Conservation (phyloP, 192 early-diverging fungal genomes). For the Spinellus fusiger region DNA sequence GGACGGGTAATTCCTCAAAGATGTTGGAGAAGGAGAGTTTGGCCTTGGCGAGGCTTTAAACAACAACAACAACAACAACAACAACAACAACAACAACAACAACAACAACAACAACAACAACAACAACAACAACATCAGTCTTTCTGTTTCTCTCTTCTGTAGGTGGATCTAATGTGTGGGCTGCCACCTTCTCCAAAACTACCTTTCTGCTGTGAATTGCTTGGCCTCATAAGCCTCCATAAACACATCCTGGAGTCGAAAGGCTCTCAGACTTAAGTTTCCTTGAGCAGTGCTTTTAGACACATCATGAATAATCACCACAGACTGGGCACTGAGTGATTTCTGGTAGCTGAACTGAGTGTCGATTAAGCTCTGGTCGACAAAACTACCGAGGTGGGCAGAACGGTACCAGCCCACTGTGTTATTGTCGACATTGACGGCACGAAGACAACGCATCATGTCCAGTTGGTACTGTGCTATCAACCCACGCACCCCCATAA, state of each 20-base stretch:
- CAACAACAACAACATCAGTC: too few relatives aligned
- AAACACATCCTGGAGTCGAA: constrained; percentile 81
- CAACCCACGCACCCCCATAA: too few relatives aligned
- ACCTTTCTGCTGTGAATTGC: constrained; percentile 81
- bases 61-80: neutral
- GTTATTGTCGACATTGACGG: constrained; percentile 94
- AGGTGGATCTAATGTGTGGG: too few relatives aligned
- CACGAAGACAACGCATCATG: constrained; percentile 89
- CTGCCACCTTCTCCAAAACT: too few relatives aligned
- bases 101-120: too few relatives aligned
- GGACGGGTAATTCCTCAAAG: too few relatives aligned
- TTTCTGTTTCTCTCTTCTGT: too few relatives aligned
- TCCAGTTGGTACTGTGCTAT: constrained; percentile 83
- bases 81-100: neutral
- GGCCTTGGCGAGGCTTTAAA: neutral
- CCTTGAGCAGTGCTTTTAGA: constrained; percentile 77
- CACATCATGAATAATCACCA: constrained; percentile 92
- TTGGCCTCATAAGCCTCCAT: constrained; percentile 76
- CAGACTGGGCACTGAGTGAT: constrained; percentile 69
- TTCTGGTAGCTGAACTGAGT: constrained; percentile 88
- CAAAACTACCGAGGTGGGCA: constrained; percentile 80
- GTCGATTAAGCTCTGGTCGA: constrained; percentile 87
- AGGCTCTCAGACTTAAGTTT: constrained; percentile 80
- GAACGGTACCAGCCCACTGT: constrained; percentile 98
- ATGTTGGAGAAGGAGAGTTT: neutral